Evolutionary conservation across 768 basidiomycete genomes (phyloP).

Genomic region (Asterophora parasitica): DNA sequence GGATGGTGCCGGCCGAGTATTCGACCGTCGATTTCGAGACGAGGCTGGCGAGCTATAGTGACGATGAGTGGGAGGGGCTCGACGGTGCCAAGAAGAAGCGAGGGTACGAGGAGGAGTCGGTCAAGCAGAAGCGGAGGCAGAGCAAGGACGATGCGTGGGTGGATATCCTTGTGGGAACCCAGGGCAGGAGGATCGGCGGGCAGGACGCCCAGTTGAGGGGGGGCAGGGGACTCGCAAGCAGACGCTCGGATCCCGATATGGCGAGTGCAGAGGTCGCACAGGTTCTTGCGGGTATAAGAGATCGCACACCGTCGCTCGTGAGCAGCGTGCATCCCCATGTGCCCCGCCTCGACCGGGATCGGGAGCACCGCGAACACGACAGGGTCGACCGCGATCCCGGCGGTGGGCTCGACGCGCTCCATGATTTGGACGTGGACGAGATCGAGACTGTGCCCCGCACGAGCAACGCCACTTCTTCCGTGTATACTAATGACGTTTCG

Average conservation of each 20-base stretch:
- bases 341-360: no score
- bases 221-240: constrained; percentile 9
- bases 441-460: constrained; percentile 42
- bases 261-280: constrained; percentile 70
- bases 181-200: constrained; percentile 44
- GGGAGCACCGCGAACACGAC: constrained; percentile 14
- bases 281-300: constrained; percentile 57
- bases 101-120: constrained; percentile 31
- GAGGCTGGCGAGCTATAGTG: constrained; percentile 62
- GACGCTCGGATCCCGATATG: constrained; percentile 54
- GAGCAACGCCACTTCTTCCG: constrained; percentile 21
- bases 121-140: constrained; percentile 44
- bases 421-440: constrained; percentile 47
- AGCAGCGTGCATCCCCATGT: constrained; percentile 18
- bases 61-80: constrained; percentile 28
- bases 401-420: constrained; percentile 28
- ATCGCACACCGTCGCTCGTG: constrained; percentile 31
- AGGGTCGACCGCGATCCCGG: constrained; percentile 33
- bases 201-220: constrained; percentile 41
- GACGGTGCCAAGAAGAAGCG: no score
- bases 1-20: constrained; percentile 67
- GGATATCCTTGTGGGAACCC: constrained; percentile 72
- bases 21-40: constrained; percentile 83
- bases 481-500: constrained; percentile 21
- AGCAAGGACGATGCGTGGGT: constrained; percentile 78